Evolutionary conservation across 2,329 filamentous ascomycete genomes (phyloP), one percentile per base, ranked within the genome.

Genomic region (Huntiella savannae): DNA sequence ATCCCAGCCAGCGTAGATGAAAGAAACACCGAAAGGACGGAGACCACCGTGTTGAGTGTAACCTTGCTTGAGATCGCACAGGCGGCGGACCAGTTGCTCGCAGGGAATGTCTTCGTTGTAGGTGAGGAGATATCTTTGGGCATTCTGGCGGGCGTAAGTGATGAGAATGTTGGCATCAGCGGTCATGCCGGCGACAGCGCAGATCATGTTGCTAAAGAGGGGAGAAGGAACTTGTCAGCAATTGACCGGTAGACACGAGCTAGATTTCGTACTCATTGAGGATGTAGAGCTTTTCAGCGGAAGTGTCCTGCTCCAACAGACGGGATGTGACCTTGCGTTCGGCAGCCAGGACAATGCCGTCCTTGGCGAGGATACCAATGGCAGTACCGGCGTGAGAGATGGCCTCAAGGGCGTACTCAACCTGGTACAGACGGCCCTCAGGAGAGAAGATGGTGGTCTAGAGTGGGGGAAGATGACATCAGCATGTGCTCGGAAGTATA

Each of bases 41-140:
- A 98, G 82, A 69, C 91, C 91, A 73, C 91, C 91, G 60, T 96
- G 91, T 64, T 98, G 91, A 53, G 91, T 98, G 70, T 98, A 98
- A 52, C 91, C 88, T 67, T 98, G 91, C 73, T 98, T 98, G 55
- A 96, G 70, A 69, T 98, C 91, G 67, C 92, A 98, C 58, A 98
- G 74, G 56, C 85, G 78, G 57, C 91, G 86, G 51, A 98, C 91
- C 49, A 98, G 83, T 66, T 98, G 91, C 65, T 98, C 91, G 70
- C 91, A 98, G 50, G 91, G 91, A 54, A 98, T 98, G 61, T 98
- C 91, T 80, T 95, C 87, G 71, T 96, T 94, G 74, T 98, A 98
- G 58, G 88, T 98, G 55, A 94, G 77, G 62, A 98, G 88, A 68
- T 98, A 96, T 60, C 82, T 78, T 69, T 98, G 91, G 57, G 91